Percentiles rank a stretch among this genome's conserved stretches.
Evolutionary conservation across 108 stramenopile genomes (phyloP).

Genomic region (Bacterosira constricta): DNA sequence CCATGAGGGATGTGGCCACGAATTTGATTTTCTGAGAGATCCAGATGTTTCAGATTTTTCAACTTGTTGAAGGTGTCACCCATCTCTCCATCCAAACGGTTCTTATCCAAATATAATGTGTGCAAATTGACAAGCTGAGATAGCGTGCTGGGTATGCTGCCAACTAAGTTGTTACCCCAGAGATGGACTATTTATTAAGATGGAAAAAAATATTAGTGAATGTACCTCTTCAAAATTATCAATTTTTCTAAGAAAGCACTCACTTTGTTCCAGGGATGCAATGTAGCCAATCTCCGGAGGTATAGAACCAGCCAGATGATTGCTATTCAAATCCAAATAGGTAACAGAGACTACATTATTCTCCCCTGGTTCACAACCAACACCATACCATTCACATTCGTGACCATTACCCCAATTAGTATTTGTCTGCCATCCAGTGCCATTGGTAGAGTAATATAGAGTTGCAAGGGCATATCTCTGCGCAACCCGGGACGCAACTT

Average conservation of each 20-base stretch:
- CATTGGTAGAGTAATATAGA: slow-evolving; percentile 60
- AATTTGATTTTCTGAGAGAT: slow-evolving; percentile 45
- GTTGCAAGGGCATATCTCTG: slow-evolving; percentile 57
- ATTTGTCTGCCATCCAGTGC: slow-evolving; percentile 46
- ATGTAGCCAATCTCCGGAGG: slow-evolving; percentile 42
- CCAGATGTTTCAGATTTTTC: slow-evolving; percentile 8
- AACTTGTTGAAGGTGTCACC: slow-evolving; percentile 15
- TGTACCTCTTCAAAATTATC: not conserved
- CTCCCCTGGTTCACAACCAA: slow-evolving; percentile 35
- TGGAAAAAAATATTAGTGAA: not conserved
- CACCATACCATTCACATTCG: slow-evolving; percentile 60
- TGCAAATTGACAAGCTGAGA: slow-evolving; percentile 43
- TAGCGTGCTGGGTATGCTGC: slow-evolving; percentile 46
- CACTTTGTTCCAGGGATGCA: slow-evolving; percentile 23
- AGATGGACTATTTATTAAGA: slow-evolving; percentile 13
- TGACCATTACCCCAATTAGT: slow-evolving; percentile 43
- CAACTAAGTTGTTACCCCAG: slow-evolving; percentile 53
- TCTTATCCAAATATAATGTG: slow-evolving; percentile 52
- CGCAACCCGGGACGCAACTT: slow-evolving; percentile 24
- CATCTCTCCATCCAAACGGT: slow-evolving; percentile 33
- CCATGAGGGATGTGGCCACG: slow-evolving; percentile 52
- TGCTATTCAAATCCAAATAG: slow-evolving; percentile 32
- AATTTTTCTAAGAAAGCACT: slow-evolving; percentile 9
- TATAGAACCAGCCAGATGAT: slow-evolving; percentile 32
- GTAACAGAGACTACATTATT: slow-evolving; percentile 25